Base-by-base conservation (phyloP, 2,329 filamentous ascomycete genomes). In the Furcasterigmium sp. region DNA sequence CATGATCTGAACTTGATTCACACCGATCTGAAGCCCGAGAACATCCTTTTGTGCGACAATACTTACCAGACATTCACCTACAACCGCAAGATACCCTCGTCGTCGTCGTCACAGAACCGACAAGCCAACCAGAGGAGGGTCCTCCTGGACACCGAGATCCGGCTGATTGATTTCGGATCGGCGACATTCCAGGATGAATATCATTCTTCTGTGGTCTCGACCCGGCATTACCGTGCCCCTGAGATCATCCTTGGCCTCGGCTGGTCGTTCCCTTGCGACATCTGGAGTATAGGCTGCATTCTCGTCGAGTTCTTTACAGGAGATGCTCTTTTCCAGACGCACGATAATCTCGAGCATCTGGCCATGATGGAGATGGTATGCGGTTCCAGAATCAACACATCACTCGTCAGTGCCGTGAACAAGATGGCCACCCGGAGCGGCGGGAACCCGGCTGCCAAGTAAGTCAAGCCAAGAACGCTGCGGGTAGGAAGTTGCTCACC, bases 1-100 rank as follows among this genome's bases (percentile, higher is more conserved):
- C 93, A 98, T 61, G 93, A 98, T 65, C 78, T 98, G 15, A 95
- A 97, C 62, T 78, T 98, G 51, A 96, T 98, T 48, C 93, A 98
- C 62, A 98, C 93, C 9, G 82, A 85, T 58, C 63, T 85, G 38
- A 85, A 85, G 57, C 82, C 82, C 0, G 82, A 85, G 56, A 85
- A 85, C 53, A 85, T 86, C 48, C 69, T 86, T 21, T 70, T 86
- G 10, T 82, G 79, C 50, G 73, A 84, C 49, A 80, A 75, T 52
- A 66, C 72, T 3, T 85, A 84, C 51, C 82, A 85, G 57, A 84
- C 80, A 2, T 85, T 85, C 53, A 85, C 81, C 2, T 86, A 85
- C 56, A 84, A 83, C 57, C 72, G 82, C 49, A 77, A 78, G 55
- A 85, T 85, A 44, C 82, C 82, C 4, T 85, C 82, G 0, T 84